phyloP scores from a whole-genome alignment of 129 eudicot species.

The Smallanthus sonchifolius region DNA sequence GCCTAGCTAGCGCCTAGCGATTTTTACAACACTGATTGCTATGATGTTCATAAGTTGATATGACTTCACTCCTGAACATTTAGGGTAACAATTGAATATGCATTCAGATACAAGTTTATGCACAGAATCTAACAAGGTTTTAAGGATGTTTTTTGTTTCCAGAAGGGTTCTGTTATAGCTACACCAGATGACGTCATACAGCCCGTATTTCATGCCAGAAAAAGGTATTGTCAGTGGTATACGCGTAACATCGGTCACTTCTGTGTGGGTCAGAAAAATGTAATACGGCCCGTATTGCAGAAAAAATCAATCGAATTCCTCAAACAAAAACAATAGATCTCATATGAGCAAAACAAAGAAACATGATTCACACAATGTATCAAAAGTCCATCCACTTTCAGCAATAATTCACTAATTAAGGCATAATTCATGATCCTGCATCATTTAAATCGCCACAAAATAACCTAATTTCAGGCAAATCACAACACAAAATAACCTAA shows the following conservation, averaged over 20 bases:
- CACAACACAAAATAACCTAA: not conserved
- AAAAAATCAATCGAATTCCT: not conserved
- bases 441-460: slow-evolving; percentile 2
- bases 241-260: too few species aligned
- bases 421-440: slow-evolving; percentile 2
- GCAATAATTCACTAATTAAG: too few species aligned
- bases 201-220: too few species aligned
- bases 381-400: not conserved
- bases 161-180: too few species aligned
- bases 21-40: too few species aligned
- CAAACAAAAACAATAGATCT: not conserved
- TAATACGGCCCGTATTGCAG: not conserved
- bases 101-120: not conserved
- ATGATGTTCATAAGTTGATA: not conserved
- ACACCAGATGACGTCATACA: too few species aligned
- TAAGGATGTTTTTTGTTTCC: too few species aligned
- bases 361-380: not conserved
- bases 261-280: too few species aligned
- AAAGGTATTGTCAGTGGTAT: too few species aligned
- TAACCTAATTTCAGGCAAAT: not conserved
- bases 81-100: not conserved
- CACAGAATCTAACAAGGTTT: not conserved
- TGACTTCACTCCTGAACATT: not conserved
- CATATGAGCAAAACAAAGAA: not conserved
- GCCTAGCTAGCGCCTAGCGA: too few species aligned